Base-by-base conservation (phyloP, 106 monocot species). In the Phalaenopsis equestris region DNA sequence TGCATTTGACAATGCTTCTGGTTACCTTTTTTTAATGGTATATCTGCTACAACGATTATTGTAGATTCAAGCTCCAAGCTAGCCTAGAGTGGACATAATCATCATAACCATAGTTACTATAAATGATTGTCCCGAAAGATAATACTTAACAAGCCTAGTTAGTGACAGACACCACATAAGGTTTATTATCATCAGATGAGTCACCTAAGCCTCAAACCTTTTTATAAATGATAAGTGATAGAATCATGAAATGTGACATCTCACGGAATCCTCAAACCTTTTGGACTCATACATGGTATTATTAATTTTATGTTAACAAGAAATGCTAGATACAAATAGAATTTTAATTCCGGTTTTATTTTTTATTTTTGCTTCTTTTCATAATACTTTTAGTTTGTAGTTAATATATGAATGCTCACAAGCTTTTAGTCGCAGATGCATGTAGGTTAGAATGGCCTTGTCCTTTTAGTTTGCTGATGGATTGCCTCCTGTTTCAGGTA, bases 401-500 rank as follows among this genome's bases (percentile, higher is more conserved):
- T 37, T 68, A 68, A 10, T 68, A 24, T 68, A 10, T 38, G 68
- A 68, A 68, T 37, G 8, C 37, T 24, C 10, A 36, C 19, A 68
- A 68, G 36, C 30, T 68, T 68, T 24, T 68, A 36, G 61, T 24
- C 8, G 10, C 2, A 36, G 6, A 11, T 24, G 68, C 68, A 39
- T 70, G 70, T 15, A 14, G 68, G 70, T 4, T 11, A 14, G 12
- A 14, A 70, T 5, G 70, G 70, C 76, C 48, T 76, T 49, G 2
- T 30, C 49, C 49, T 49, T 48, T 24, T 42, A 76, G 43, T 76
- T 49, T 76, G 47, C 76, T 76, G 46, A 47, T 76, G n/a, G 3
- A 42, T 77, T 37, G 8, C 21, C 14, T 84, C 55, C 47, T 75
- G 24, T 80, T 89, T 82, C 89, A 99, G 99, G 88, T 99, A 99